Conservation (phyloP, 345 rosid species). For the Brassica rapa region DNA sequence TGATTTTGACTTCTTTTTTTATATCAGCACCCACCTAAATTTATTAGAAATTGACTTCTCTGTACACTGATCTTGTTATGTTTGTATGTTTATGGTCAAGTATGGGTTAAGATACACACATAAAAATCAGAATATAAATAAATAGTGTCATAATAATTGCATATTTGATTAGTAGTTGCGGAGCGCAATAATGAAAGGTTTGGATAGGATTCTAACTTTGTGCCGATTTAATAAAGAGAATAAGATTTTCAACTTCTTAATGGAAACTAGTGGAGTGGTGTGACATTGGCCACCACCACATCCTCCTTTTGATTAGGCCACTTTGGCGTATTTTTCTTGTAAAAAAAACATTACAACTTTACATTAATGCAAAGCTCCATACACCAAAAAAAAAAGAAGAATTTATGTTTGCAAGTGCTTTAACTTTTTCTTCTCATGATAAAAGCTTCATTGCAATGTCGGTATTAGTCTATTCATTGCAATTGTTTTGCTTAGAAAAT, state of each 20-base stretch:
- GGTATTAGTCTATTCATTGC: not conserved
- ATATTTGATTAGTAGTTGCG: slow-evolving; percentile 33
- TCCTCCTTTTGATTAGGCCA: slow-evolving; percentile 31
- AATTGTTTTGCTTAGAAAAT: not conserved
- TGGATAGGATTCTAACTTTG: slow-evolving; percentile 30
- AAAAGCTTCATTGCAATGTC: slow-evolving; percentile 11
- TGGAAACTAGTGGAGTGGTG: slow-evolving; percentile 37
- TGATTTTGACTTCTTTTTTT: not conserved
- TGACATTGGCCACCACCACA: slow-evolving; percentile 36
- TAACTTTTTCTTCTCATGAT: slow-evolving; percentile 4
- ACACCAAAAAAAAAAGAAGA: not conserved
- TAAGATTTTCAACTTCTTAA: slow-evolving; percentile 21
- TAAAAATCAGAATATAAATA: not conserved
- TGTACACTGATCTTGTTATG: not conserved
- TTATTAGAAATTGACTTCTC: not conserved
- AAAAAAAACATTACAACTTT: not conserved
- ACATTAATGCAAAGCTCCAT: not conserved
- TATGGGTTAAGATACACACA: not conserved
- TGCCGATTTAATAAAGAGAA: slow-evolving; percentile 12
- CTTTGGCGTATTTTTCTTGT: slow-evolving; percentile 22
- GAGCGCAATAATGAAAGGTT: slow-evolving; percentile 32
- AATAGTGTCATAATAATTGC: slow-evolving; percentile 33
- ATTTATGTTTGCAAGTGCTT: not conserved
- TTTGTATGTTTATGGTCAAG: too few relatives aligned
- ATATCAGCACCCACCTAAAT: not conserved